Evolutionary conservation across 441 rosid genomes (phyloP), one percentile per base, ranked within the genome.

Genomic region (Kokia cookei): DNA sequence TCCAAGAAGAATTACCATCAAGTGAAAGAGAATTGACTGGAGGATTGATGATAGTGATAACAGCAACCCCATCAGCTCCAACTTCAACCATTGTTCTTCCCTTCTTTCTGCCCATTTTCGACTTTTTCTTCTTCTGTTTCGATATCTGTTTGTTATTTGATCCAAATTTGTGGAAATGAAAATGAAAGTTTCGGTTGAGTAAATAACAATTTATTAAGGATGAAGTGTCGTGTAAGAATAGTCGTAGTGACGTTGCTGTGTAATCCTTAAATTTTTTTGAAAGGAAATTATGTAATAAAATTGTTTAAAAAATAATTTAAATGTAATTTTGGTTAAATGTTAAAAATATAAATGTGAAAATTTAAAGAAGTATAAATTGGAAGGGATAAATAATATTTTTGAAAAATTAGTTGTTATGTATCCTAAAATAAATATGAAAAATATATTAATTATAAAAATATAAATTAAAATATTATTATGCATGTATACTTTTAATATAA

Each of bases 1-100:
- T 43, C 63, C 40, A 60, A 27, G 13, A 59, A 27, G 7, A 14
- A 14, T 86, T 86, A 95, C 99, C 97, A 71, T 93, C 97, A 1
- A 86, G 80, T 6, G 99, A 90, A 43, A 96, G 98, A 40, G 99
- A 87, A 83, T 96, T 96, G 75, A 96, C 97, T 10, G 99, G 99
- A 73, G 97, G 98, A 58, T 93, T 87, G 83, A 92, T 81, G 88
- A 96, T 79, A 61, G 99, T 93, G 75, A 93, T 85, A 81, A 93
- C 58, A 65, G 97, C 98, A 65, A 96, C 96, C 63, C 97, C 97
- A 80, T 93, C 96, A 77, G 84, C 78, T 72, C 98, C 99, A 15
- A 96, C 97, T 61, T 96, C 94, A 68, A 93, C 70, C 60, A 78
- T 78, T 43, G 98, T 89, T 79, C 82, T 86, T 61, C 98, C 96